Conservation (phyloP, 768 basidiomycete genomes). For the Tricholoma matsutake region DNA sequence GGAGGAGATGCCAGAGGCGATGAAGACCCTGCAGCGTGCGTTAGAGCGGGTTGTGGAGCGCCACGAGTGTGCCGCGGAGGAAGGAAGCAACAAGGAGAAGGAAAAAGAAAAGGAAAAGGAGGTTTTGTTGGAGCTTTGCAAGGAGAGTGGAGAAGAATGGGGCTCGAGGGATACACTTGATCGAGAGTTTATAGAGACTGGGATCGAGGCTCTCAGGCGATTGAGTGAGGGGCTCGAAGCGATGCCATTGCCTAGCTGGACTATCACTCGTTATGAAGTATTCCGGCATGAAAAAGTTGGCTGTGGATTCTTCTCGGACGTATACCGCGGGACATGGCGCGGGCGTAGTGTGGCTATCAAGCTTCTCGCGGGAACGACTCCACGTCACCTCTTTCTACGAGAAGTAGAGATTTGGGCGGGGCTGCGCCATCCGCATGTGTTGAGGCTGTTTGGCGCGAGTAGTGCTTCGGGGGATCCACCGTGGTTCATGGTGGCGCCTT, state of each 20-base stretch:
- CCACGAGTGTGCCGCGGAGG: background rate
- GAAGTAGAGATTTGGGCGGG: conserved; percentile 73
- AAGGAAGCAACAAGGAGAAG: conserved; percentile 21
- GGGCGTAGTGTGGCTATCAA: conserved; percentile 68
- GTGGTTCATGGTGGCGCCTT: conserved; percentile 80
- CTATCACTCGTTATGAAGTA: conserved; percentile 78
- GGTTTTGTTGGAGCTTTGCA: background rate
- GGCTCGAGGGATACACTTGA: conserved; percentile 50
- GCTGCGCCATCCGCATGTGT: conserved; percentile 65
- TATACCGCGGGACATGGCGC: conserved; percentile 74
- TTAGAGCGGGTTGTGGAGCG: conserved; percentile 39
- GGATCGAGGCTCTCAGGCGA: conserved; percentile 67
- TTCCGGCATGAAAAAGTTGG: conserved; percentile 69
- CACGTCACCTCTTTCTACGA: conserved; percentile 61
- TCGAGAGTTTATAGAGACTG: conserved; percentile 66
- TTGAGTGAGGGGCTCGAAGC: conserved; percentile 45
- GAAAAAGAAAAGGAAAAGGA: background rate
- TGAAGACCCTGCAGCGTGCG: conserved; percentile 74
- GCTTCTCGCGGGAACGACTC: conserved; percentile 59
- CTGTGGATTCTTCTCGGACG: conserved; percentile 71
- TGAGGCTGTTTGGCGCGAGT: conserved; percentile 76
- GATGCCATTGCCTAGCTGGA: conserved; percentile 61
- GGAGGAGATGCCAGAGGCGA: conserved; percentile 76
- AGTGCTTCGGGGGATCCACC: conserved; percentile 66
- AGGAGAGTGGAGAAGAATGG: background rate